phyloP scores from a whole-genome alignment of 2,329 filamentous ascomycete genomes.

The Dactylellina parvicollis region DNA sequence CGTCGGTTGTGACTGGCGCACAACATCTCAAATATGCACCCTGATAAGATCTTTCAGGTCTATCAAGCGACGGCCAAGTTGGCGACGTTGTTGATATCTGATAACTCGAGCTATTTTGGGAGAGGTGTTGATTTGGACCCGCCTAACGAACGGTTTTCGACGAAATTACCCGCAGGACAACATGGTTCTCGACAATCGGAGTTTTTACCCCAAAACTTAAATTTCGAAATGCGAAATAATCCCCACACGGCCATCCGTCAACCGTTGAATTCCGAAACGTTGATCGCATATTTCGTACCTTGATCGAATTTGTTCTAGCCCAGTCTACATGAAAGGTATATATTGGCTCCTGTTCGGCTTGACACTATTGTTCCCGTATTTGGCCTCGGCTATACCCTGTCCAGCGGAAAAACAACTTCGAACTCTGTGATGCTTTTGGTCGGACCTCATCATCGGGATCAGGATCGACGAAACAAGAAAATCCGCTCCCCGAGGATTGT shows the following conservation, averaged over 20 bases:
- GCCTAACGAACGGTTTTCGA: not conserved
- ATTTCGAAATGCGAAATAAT: too few species aligned
- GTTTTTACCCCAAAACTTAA: not conserved
- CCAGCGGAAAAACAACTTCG: not conserved
- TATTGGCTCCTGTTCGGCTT: not conserved
- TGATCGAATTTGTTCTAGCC: too few species aligned
- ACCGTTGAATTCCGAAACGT: too few species aligned
- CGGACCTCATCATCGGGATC: not conserved
- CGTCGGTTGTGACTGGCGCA: constrained; percentile 14
- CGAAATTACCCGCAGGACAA: not conserved
- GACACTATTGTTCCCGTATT: not conserved
- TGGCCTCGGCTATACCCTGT: not conserved
- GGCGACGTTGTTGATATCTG: not conserved
- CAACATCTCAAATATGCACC: not conserved
- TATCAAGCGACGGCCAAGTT: constrained; percentile 19
- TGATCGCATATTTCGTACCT: too few species aligned
- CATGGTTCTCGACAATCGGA: not conserved
- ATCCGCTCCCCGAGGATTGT: not conserved
- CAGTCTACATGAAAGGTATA: not conserved
- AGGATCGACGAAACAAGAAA: not conserved
- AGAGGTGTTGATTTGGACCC: too few species aligned
- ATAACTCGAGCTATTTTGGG: not conserved
- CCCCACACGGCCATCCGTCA: too few species aligned
- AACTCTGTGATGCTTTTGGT: not conserved
- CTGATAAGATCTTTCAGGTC: not conserved